Base-by-base conservation (phyloP, 2,329 filamentous ascomycete genomes). In the Emericellopsis cladophorae region DNA sequence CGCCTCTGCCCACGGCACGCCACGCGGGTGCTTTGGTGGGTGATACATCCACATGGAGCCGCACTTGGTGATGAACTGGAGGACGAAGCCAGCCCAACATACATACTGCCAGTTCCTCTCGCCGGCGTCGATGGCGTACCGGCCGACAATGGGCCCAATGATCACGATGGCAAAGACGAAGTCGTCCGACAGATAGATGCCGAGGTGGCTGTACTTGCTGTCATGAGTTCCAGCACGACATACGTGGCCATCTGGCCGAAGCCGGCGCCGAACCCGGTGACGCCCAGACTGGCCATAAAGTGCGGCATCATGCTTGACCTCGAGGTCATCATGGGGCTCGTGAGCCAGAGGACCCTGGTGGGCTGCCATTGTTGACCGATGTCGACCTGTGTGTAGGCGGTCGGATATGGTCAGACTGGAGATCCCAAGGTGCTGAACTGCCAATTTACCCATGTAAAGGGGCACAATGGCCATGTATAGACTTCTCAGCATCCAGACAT, bases 161-260 rank as follows among this genome's bases (percentile, higher is more conserved):
- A 68, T 59, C 7, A 69, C 64, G 3, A 62, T 59, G 40, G 70
- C 51, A 36, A 64, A 64, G 14, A 65, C 60, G 2, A 57, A 56
- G 12, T 56, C 46, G 45, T 65, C 63, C 41, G 5, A 6, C 38
- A 68, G 52, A 3, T 61, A 58, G 40, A 67, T 59, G 26, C 56
- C 59, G 31, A 60, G 62, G 45, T 67, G 62, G 39, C 65, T 50
- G 62, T 62, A 68, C 49, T 68, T 68, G 51, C 68, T 68, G 1
- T 65, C 4, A 70, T 55, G 23, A 70, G 57, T 44, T 68, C 65
- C 6, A 64, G 62, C 11, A 68, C 55, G 9, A 60, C 62, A 47
- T 67, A 66, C 36, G 61, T 64, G 15, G 61, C 65, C 44, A 64
- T 52, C 51, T 68, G 64, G 26, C 59, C 61, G 36, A 62, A 64